Conservation (phyloP, 2,329 filamentous ascomycete species). For the Cyphellophora europaea region DNA sequence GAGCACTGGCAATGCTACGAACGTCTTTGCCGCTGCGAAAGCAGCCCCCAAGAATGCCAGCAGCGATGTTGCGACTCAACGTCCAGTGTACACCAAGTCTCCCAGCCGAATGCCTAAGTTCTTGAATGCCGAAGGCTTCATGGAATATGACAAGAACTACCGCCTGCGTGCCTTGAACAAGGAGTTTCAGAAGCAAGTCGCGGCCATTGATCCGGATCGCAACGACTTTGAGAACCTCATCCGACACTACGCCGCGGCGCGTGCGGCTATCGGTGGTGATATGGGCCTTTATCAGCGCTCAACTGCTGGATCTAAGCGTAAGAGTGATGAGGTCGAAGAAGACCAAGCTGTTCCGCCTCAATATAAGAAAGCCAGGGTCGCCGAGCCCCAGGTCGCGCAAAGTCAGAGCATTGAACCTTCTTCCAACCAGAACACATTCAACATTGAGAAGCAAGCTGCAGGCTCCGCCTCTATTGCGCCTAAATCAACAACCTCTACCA, state of each 20-base stretch:
- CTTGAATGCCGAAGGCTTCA: slow-evolving; percentile 15
- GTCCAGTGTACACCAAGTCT: slow-evolving; percentile 16
- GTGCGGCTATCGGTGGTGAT: slow-evolving; percentile 27
- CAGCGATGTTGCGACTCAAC: slow-evolving; percentile 1
- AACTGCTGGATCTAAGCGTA: slow-evolving; percentile 21
- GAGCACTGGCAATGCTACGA: neutral
- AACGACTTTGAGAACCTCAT: slow-evolving; percentile 28
- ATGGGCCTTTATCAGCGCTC: slow-evolving; percentile 18
- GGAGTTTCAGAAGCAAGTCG: slow-evolving; percentile 25
- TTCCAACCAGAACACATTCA: slow-evolving; percentile 10
- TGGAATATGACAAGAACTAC: slow-evolving; percentile 18
- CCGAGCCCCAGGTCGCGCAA: no score
- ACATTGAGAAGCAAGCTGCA: neutral
- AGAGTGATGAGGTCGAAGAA: slow-evolving; percentile 17
- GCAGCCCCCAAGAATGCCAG: neutral
- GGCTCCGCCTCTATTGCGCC: neutral
- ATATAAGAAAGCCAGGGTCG: slow-evolving; percentile 1
- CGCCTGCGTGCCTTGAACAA: slow-evolving; percentile 27
- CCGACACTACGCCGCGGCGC: slow-evolving; percentile 28
- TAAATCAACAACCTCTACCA: slow-evolving; percentile 1
- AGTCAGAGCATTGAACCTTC: no score
- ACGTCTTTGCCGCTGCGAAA: slow-evolving; percentile 1
- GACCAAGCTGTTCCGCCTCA: slow-evolving; percentile 4
- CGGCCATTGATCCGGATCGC: slow-evolving; percentile 22
- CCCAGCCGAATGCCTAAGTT: slow-evolving; percentile 13